phyloP scores from a whole-genome alignment of 495 filamentous ascomycete genomes.

The Lepraria neglecta region DNA sequence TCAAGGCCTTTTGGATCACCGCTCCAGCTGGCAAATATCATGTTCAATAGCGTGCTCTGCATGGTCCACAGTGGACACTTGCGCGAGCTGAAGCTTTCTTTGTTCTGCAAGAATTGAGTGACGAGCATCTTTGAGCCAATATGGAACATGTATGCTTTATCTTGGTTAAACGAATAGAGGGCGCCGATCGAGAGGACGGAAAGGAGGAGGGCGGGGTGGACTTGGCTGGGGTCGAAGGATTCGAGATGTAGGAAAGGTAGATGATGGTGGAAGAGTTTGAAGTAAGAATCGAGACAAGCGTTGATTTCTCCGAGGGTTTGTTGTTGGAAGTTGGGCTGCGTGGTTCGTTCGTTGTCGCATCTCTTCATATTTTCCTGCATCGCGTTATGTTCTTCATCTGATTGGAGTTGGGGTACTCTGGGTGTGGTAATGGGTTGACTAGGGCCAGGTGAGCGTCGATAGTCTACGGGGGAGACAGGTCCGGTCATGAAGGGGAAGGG shows the following conservation, averaged over 20 bases:
- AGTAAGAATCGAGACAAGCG: constrained; percentile 89
- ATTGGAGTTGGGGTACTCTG: constrained; percentile 56
- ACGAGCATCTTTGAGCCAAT: constrained; percentile 95
- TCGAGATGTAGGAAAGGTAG: constrained; percentile 92
- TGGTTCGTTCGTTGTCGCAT: constrained; percentile 70
- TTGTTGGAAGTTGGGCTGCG: constrained; percentile 83
- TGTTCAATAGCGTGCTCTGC: constrained; percentile 92
- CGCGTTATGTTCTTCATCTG: constrained; percentile 47
- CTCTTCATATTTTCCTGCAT: constrained; percentile 83
- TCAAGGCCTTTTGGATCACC: constrained; percentile 95
- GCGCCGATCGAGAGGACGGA: constrained; percentile 94
- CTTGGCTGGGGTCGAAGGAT: constrained; percentile 73
- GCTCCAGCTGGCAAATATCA: constrained; percentile 99
- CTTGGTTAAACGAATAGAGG: constrained; percentile 93
- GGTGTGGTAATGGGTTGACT: constrained; percentile 58
- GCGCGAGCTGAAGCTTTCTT: constrained; percentile 97
- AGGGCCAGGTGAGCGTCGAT: constrained; percentile 60
- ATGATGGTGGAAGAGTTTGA: constrained; percentile 94
- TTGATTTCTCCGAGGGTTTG: constrained; percentile 73
- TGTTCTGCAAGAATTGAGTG: constrained; percentile 94
- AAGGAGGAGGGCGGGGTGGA: constrained; percentile 74
- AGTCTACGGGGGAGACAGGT: constrained; percentile 64
- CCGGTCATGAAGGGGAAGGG: constrained; percentile 70
- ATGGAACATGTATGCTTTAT: constrained; percentile 93
- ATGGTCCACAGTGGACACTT: constrained; percentile 98